A percentile compares a stretch with the other conserved stretches of the same genome.
phyloP scores from a whole-genome alignment of 345 rosid species.

The Orychophragmus violaceus region DNA sequence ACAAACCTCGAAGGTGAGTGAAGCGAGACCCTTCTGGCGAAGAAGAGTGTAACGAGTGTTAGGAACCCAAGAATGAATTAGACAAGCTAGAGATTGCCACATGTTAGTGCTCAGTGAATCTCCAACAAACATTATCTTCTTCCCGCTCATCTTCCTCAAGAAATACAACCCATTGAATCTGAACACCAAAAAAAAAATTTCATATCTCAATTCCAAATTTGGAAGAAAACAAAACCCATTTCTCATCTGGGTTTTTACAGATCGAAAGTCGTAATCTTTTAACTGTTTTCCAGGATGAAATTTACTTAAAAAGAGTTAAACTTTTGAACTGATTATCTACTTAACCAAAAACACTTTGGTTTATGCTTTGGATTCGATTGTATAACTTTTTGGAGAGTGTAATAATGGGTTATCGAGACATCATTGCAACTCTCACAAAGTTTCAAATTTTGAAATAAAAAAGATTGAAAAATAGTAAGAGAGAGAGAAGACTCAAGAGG shows the following conservation, averaged over 20 bases:
- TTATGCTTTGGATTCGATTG: constrained; percentile 17
- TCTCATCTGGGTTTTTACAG: background rate
- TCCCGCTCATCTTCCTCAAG: constrained; percentile 77
- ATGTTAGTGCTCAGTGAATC: constrained; percentile 85
- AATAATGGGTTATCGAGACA: constrained; percentile 17
- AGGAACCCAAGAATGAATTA: constrained; percentile 68
- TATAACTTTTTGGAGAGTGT: background rate
- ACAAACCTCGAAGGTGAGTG: constrained; percentile 63
- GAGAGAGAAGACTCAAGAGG: background rate
- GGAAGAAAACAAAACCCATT: background rate
- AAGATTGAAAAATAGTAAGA: background rate
- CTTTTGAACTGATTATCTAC: background rate
- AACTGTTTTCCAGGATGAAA: background rate
- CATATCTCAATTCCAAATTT: background rate
- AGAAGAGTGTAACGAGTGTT: constrained; percentile 42
- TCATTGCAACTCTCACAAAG: constrained; percentile 19
- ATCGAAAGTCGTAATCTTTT: background rate
- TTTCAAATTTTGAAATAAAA: constrained; percentile 23
- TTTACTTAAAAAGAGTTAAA: background rate
- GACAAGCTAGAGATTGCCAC: constrained; percentile 75
- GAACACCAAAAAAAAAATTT: background rate
- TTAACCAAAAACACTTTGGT: background rate
- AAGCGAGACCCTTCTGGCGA: constrained; percentile 43
- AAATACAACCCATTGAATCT: constrained; percentile 82
- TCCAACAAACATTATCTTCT: constrained; percentile 95